Base-by-base conservation (phyloP, 345 rosid genomes). In the Corymbia maculata region DNA sequence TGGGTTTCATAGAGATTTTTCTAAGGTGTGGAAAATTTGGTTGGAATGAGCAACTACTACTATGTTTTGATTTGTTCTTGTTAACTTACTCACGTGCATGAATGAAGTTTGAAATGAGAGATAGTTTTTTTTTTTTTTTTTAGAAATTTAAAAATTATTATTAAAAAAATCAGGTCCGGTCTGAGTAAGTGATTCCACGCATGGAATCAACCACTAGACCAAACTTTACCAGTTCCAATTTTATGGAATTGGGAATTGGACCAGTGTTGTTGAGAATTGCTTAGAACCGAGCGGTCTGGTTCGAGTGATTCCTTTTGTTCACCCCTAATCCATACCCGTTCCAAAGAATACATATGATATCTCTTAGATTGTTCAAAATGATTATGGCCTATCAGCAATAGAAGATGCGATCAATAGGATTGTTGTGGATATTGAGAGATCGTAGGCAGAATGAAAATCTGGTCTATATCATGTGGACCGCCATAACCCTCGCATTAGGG, bases 141-240 rank as follows among this genome's bases (percentile, higher is more conserved):
- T 21, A 55, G 5, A 55, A 0, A 55, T 55, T 55, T 8, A 55
- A 55, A 0, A 55, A 55, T 55, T 3, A 0, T 19, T 19, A 53
- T 8, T 0, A 3, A 4, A 55, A 1, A 55, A 55, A 4, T 8
- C 9, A 36, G 61, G 61, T 9, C 12, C 3, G 21, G 0, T 9
- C 22, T 55, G 11, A 2, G 28, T 55, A 28, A 8, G 9, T 55
- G 28, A 1, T 55, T 55, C 11, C 1, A 22, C 13, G 0, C 0
- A 55, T 22, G 24, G 61, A 55, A 55, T 0, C 9, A 1, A 0
- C 9, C 1, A 22, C 12, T 0, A 1, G 28, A 2, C 0, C 4
- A 12, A 55, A 22, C 21, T 2, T 9, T 2, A 55, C 0, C 0
- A 0, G 4, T 0, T 55, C 6, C 0, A 2, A 55, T 55, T 1